Evolutionary conservation across 768 basidiomycete genomes (phyloP), one percentile per base, ranked within the genome.

Genomic region (Fibroporia radiculosa): DNA sequence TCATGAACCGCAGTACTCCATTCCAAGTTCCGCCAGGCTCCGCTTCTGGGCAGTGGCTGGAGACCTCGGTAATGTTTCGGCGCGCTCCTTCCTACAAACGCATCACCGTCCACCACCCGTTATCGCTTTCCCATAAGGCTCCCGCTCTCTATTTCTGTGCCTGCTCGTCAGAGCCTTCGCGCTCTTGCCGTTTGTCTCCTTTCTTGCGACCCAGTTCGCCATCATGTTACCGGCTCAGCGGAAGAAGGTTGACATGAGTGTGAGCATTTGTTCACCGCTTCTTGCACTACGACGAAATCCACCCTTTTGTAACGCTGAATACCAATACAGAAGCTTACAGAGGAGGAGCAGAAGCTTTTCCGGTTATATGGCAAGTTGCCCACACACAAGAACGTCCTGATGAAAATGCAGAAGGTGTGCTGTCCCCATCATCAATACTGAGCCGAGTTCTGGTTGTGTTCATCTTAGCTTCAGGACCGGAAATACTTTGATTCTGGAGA

Each of bases 401-500:
- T 75, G 60, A 93, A 92, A 72, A 92, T 96, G 84, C 90, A 93
- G 66, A 95, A 91, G 82, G 93, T 89, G 35, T 40, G 73, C 59
- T 25, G 2, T 32, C 25, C 14, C 32, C 2, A 34, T 37, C 23
- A 35, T 22, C 26, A 29, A 14, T 40, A n/a, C 6, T 22, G 4
- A 37, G 20, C 32, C 4, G 27, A 19, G 34, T 18, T 28, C 8
- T 19, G 40, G 34, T 26, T 45, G 29, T 43, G 46, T 28, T 22
- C 44, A 36, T 49, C 40, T 50, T 33, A 44, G 28, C 46, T 42
- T 28, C 55, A 97, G 93, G 95, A 99, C 61, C 88, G 96, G 58
- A 98, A 98, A 67, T 99, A 92, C 70, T 99, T 99, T 64, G 96
- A 98, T 68, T 98, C 95, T 45, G 96, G 96, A 47, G 96, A 99